A percentile compares a stretch with the other conserved stretches of the same genome.
phyloP scores from a whole-genome alignment of 2,329 filamentous ascomycete genomes.

The Periconia sp. region DNA sequence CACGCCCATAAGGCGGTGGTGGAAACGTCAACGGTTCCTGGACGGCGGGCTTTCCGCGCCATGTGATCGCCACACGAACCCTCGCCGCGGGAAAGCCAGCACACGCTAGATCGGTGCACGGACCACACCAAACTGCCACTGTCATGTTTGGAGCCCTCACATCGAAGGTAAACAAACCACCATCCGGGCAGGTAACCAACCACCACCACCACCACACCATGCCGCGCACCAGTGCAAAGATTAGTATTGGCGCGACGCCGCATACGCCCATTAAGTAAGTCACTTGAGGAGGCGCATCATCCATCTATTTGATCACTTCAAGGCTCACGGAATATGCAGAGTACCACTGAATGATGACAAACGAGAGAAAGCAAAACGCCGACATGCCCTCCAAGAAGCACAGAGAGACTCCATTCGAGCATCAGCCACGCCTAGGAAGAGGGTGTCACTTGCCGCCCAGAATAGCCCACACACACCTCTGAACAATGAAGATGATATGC shows the following conservation, averaged over 20 bases:
- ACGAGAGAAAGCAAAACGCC: slow-evolving; percentile 84
- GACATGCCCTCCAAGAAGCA: slow-evolving; percentile 83
- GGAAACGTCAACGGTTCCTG: not conserved
- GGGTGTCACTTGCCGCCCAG: slow-evolving; percentile 57
- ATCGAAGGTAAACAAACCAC: slow-evolving; percentile 13
- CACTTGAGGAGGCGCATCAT: not conserved
- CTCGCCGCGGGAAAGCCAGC: not conserved
- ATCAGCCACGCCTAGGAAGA: slow-evolving; percentile 73
- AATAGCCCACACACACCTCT: slow-evolving; percentile 54
- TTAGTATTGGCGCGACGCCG: slow-evolving; percentile 49
- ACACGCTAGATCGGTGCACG: not conserved
- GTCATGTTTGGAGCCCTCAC: slow-evolving; percentile 8
- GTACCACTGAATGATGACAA: slow-evolving; percentile 96
- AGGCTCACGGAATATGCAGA: slow-evolving; percentile 50
- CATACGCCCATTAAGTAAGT: slow-evolving; percentile 44
- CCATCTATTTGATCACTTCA: not conserved
- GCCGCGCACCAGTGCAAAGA: slow-evolving; percentile 57
- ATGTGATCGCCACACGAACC: not conserved
- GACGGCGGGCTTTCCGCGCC: not conserved
- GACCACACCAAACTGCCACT: not conserved
- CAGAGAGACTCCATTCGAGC: slow-evolving; percentile 92
- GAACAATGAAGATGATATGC: slow-evolving; percentile 55
- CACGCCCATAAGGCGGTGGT: not conserved
- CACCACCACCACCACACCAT: slow-evolving; percentile 41
- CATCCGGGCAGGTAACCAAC: not conserved